A percentile compares a stretch with the other conserved stretches of the same genome.
These are phyloP conservation scores for Pythium monospermum DNA, from an alignment of 352 stramenopile genomes.

Conservation along the genomic window DNA sequence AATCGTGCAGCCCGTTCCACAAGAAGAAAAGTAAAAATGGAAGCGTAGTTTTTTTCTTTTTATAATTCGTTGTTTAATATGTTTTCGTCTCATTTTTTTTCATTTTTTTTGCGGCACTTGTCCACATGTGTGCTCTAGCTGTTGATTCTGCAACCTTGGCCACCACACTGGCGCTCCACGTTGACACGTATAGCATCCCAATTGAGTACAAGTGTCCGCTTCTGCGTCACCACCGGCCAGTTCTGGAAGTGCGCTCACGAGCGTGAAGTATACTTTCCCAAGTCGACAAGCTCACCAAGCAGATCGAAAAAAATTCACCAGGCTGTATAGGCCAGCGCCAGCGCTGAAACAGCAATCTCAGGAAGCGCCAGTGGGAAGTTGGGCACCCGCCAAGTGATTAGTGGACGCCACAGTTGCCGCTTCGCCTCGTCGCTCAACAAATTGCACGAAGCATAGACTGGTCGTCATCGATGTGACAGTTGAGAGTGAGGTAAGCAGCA, in stretches of 20 bases:
- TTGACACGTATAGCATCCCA: background rate
- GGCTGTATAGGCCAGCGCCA: no score
- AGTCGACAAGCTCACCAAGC: background rate
- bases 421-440: no score
- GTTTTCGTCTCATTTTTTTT: no score
- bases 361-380: no score
- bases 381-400: background rate
- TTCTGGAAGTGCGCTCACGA: background rate
- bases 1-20: no score
- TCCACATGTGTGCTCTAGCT: no score
- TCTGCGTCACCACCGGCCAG: background rate
- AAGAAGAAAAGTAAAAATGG: no score
- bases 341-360: no score
- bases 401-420: background rate
- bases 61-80: no score
- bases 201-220: background rate
- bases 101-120: no score
- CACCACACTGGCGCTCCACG: background rate
- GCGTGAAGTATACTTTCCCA: no score
- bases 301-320: background rate
- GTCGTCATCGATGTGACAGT: background rate
- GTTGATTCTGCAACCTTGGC: background rate
- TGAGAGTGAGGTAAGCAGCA: background rate
- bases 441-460: background rate
- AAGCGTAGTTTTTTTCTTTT: no score